Conservation (phyloP, 2,329 filamentous ascomycete genomes). For the Penicillium oxalicum region DNA sequence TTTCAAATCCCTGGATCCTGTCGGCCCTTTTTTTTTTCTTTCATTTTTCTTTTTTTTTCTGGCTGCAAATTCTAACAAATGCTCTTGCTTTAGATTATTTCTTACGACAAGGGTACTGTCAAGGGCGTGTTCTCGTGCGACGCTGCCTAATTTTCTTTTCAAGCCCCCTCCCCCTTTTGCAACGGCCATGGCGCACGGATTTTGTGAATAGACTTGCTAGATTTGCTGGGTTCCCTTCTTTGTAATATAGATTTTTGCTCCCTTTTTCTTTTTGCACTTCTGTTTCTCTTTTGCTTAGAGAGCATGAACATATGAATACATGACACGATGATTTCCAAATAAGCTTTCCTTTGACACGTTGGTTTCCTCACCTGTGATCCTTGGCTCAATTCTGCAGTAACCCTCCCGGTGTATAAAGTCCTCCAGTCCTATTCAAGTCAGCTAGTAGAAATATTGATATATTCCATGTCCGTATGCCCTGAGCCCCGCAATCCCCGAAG, state of each 20-base stretch:
- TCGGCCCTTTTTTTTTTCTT: not conserved
- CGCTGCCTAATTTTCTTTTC: not conserved
- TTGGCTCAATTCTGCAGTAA: too few relatives aligned
- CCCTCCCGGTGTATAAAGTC: too few relatives aligned
- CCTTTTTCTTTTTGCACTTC: not conserved
- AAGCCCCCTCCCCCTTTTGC: too few relatives aligned
- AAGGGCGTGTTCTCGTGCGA: slow-evolving; percentile 1
- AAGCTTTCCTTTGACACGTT: too few relatives aligned
- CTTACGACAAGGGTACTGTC: not conserved
- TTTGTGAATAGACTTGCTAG: not conserved
- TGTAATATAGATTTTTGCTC: slow-evolving; percentile 2
- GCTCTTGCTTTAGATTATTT: not conserved
- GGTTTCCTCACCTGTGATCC: too few relatives aligned
- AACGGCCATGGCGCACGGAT: not conserved
- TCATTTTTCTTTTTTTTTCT: not conserved
- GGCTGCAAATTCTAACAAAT: not conserved
- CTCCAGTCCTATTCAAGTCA: too few relatives aligned
- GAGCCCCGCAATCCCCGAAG: too few relatives aligned
- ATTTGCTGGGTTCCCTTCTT: not conserved
- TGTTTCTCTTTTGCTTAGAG: not conserved
- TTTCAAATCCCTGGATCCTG: not conserved
- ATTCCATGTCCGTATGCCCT: too few relatives aligned
- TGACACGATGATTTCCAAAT: too few relatives aligned
- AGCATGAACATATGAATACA: too few relatives aligned
- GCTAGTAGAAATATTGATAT: too few relatives aligned